Percentiles rank a stretch among this genome's conserved stretches.
These are phyloP conservation scores for Aschersonia sp. DNA, from an alignment of 2,329 filamentous ascomycete species.

Conservation along the genomic window DNA sequence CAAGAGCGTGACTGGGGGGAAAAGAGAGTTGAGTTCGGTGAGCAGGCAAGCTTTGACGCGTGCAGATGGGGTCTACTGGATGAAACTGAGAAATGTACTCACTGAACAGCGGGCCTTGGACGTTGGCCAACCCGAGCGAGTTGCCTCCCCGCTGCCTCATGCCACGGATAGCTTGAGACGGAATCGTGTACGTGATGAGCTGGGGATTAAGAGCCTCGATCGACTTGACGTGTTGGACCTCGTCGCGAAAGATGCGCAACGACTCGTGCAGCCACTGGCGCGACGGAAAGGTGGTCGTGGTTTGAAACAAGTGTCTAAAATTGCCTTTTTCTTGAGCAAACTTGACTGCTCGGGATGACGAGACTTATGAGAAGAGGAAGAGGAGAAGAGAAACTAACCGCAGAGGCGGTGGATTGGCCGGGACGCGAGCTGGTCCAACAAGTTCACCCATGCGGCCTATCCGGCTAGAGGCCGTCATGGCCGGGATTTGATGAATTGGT, in stretches of 20 bases:
- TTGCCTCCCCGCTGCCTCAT: background rate
- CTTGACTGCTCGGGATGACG: background rate
- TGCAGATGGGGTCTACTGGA: background rate
- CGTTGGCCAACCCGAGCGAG: background rate
- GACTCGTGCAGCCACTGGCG: background rate
- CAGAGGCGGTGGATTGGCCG: background rate
- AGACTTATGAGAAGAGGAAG: background rate
- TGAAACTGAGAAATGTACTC: background rate
- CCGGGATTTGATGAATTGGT: background rate
- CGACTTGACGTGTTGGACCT: background rate
- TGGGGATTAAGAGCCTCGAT: background rate
- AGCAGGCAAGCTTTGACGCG: background rate
- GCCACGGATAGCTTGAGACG: background rate
- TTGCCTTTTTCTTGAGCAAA: background rate
- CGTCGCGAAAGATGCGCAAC: background rate
- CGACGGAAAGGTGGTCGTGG: background rate
- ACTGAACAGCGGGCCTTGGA: background rate
- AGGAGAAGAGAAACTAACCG: background rate
- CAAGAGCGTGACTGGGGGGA: background rate
- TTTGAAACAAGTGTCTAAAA: background rate
- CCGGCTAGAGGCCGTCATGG: background rate
- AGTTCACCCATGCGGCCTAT: background rate
- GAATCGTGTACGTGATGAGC: background rate
- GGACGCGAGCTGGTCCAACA: background rate
- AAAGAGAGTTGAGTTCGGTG: background rate